These are phyloP conservation scores for Lactarius indigo DNA, from an alignment of 768 basidiomycete genomes.

Conservation along the genomic window DNA sequence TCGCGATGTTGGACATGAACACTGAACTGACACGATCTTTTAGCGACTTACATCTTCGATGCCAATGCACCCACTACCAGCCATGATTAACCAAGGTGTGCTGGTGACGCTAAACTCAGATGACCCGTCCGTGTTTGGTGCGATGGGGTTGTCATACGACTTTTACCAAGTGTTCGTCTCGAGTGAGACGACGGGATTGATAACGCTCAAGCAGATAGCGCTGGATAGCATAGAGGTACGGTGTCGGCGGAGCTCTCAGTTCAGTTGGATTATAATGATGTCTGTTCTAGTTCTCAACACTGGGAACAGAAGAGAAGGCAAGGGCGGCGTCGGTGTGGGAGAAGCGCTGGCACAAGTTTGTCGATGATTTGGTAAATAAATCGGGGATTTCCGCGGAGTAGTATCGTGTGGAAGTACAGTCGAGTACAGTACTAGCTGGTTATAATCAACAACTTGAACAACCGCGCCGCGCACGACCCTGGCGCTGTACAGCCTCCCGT, in stretches of 20 bases:
- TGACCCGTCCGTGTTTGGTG: constrained; percentile 70
- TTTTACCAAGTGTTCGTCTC: constrained; percentile 76
- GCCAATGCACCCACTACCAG: constrained; percentile 73
- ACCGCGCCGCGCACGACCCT: constrained; percentile 40
- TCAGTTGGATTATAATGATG: background rate
- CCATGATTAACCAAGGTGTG: constrained; percentile 68
- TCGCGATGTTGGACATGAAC: background rate
- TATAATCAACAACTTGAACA: too few species aligned
- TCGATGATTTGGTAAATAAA: background rate
- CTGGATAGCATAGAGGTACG: constrained; percentile 60
- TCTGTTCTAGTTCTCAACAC: constrained; percentile 15
- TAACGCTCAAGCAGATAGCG: constrained; percentile 60
- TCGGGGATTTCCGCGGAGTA: constrained; percentile 11
- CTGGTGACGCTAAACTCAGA: constrained; percentile 71
- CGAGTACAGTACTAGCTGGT: too few species aligned
- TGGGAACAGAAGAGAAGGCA: constrained; percentile 7
- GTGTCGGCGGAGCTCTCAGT: background rate
- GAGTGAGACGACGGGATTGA: constrained; percentile 63
- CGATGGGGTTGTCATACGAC: constrained; percentile 74
- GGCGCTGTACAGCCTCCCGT: constrained; percentile 25
- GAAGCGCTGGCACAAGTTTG: constrained; percentile 14
- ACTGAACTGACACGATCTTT: background rate
- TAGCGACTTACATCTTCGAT: constrained; percentile 76
- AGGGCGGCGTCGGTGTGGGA: constrained; percentile 13
- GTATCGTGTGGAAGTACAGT: too few species aligned